phyloP scores from a whole-genome alignment of 345 rosid species.

The Ceriops zippeliana region DNA sequence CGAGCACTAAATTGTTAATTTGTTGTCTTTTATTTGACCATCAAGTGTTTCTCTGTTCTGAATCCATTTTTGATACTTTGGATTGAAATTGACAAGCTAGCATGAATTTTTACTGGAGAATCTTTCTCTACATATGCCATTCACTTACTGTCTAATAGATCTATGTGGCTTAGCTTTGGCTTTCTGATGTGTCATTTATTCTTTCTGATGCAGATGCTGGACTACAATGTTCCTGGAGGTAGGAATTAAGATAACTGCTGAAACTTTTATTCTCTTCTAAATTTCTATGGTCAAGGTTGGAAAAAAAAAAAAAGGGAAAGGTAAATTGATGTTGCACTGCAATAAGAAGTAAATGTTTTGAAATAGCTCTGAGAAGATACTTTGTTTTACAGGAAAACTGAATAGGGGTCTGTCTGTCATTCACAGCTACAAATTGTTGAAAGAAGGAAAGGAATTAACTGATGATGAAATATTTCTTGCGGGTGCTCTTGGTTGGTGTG shows the following conservation, averaged over 20 bases:
- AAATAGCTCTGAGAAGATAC: not conserved
- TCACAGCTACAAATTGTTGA: conserved; percentile 70
- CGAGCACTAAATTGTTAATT: no score
- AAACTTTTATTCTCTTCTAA: not conserved
- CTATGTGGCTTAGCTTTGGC: not conserved
- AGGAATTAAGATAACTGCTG: not conserved
- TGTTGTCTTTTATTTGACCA: no score
- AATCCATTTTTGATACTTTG: no score
- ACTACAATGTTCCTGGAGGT: conserved; percentile 95
- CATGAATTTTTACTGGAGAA: no score
- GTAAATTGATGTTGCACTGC: no score
- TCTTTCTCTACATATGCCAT: not conserved
- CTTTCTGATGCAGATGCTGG: conserved; percentile 67
- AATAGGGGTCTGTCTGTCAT: conserved; percentile 88
- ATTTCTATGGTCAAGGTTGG: not conserved
- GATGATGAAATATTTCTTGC: conserved; percentile 66
- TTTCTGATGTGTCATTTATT: conserved; percentile 9
- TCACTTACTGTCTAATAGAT: not conserved
- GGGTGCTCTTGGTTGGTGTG: conserved; percentile 83
- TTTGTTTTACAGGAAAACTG: conserved; percentile 64
- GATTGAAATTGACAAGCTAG: no score
- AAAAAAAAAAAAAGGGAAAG: not conserved
- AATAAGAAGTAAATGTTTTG: not conserved
- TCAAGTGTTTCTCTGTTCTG: no score
- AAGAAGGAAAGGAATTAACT: conserved; percentile 59